phyloP scores from a whole-genome alignment of 306 rosid genomes.

The Sindora glabra region DNA sequence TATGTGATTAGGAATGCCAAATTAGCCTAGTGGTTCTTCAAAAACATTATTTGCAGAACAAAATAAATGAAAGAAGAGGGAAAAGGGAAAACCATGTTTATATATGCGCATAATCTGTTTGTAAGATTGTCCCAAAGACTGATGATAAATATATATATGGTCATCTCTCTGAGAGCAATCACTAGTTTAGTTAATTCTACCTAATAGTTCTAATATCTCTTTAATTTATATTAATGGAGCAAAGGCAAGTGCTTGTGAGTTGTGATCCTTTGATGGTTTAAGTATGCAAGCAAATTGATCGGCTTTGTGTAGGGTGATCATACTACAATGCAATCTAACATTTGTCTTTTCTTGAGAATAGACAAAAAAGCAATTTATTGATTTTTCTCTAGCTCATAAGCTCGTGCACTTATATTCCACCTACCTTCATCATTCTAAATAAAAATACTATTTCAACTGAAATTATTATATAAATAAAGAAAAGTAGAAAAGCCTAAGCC shows the following conservation, averaged over 20 bases:
- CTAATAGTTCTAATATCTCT: slow-evolving; percentile 6
- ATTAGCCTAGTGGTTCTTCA: slow-evolving; percentile 16
- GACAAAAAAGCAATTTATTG: slow-evolving; percentile 22
- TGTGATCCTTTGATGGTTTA: slow-evolving; percentile 21
- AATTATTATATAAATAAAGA: too few species aligned
- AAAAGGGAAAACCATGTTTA: too few species aligned
- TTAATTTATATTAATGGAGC: slow-evolving; percentile 1
- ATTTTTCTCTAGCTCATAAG: not conserved
- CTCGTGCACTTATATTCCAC: not conserved
- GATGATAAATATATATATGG: not conserved
- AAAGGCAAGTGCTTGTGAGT: slow-evolving; percentile 6
- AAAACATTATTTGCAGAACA: not conserved
- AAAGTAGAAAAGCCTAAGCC: too few species aligned
- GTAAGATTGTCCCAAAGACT: slow-evolving; percentile 20
- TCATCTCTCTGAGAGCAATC: slow-evolving; percentile 8
- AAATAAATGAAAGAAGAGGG: too few species aligned
- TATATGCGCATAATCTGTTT: slow-evolving; percentile 12
- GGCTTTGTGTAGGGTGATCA: slow-evolving; percentile 31
- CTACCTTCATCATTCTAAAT: too few species aligned
- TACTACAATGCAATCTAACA: slow-evolving; percentile 36
- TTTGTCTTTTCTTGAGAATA: slow-evolving; percentile 28
- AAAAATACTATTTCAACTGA: not conserved
- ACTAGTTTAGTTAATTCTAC: not conserved
- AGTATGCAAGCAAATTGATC: slow-evolving; percentile 25
- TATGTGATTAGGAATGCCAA: too few species aligned